Base-by-base conservation (phyloP, 2,329 filamentous ascomycete species). In the Coniochaeta sp. region DNA sequence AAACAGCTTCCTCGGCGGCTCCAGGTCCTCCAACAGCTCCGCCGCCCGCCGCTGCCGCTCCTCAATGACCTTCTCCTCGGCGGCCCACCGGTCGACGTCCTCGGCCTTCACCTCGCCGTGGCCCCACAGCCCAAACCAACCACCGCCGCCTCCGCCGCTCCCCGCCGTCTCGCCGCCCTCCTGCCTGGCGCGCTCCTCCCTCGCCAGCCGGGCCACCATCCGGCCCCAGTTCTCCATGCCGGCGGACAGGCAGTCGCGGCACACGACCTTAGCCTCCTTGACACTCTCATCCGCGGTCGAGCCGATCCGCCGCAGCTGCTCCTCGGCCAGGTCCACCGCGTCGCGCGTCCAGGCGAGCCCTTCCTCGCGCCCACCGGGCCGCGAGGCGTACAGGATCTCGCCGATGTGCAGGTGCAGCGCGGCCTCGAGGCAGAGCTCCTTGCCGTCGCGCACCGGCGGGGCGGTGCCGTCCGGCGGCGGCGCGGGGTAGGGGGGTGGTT, bases 321-420 rank as follows among this genome's bases (percentile, higher is more conserved):
- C 81, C 73, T 93, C 92, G 2, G 92, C 89, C 1, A 89, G 77
- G 65, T 93, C 89, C 34, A 96, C 91, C 28, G 89, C 92, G 63
- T 96, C 91, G 59, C 91, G 85, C 0, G 93, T 96, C 93, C 93
- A 98, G 6, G 87, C 86, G 1, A 97, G 79, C 0, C 92, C 93
- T 62, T 89, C 87, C 56, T 90, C 86, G 57, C 79, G 77, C 19
- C 71, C 73, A 4, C 70, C 62, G 4, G 78, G 75, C n/a, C 83
- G 81, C 4, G 83, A 83, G 0, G 90, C 84, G 72, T 89, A 97
- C 34, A 98, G 81, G 58, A 98, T 96, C 75, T 98, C 93, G 61
- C 93, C 93, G 63, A 98, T 93, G 73, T 96, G 95, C 26, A 92
- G 82, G 79, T 91, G 92, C 16, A 97, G 75, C 0, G 86, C 91